These are phyloP conservation scores for Pleurotus tuber-regium DNA, from an alignment of 768 basidiomycete species.

Conservation along the genomic window DNA sequence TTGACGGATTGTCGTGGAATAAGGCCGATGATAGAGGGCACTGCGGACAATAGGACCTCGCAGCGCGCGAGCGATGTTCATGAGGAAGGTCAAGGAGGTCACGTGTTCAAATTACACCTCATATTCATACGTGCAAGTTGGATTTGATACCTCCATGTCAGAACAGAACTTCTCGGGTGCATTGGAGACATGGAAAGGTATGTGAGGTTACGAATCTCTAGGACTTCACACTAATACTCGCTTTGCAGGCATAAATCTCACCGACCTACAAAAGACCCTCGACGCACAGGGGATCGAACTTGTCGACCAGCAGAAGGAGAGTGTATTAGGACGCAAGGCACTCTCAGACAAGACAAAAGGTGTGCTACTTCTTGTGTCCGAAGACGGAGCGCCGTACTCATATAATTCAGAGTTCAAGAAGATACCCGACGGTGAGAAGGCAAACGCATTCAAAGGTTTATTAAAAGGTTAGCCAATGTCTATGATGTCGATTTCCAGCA, in stretches of 20 bases:
- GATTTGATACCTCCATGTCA: slow-evolving; percentile 23
- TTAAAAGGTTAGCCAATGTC: slow-evolving; percentile 62
- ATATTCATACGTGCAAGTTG: slow-evolving; percentile 3
- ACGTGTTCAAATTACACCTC: slow-evolving; percentile 13
- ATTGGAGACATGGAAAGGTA: slow-evolving; percentile 89
- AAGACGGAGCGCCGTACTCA: background rate
- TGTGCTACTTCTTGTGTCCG: slow-evolving; percentile 24
- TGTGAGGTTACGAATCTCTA: too few species aligned
- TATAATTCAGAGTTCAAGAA: slow-evolving; percentile 84
- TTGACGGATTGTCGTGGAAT: background rate
- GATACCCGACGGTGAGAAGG: slow-evolving; percentile 86
- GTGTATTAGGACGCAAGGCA: slow-evolving; percentile 88
- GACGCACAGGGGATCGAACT: slow-evolving; percentile 93
- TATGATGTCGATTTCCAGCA: too few species aligned
- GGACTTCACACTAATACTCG: too few species aligned
- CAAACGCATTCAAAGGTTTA: slow-evolving; percentile 82
- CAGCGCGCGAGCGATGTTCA: slow-evolving; percentile 11
- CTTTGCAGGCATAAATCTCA: slow-evolving; percentile 73
- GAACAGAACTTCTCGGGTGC: slow-evolving; percentile 94
- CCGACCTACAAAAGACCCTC: slow-evolving; percentile 89
- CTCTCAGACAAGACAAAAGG: slow-evolving; percentile 96
- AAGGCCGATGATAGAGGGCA: background rate
- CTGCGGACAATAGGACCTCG: background rate
- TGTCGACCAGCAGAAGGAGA: slow-evolving; percentile 99
- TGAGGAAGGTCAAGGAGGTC: slow-evolving; percentile 10